phyloP scores from a whole-genome alignment of 306 rosid species.

The Rosa persica region DNA sequence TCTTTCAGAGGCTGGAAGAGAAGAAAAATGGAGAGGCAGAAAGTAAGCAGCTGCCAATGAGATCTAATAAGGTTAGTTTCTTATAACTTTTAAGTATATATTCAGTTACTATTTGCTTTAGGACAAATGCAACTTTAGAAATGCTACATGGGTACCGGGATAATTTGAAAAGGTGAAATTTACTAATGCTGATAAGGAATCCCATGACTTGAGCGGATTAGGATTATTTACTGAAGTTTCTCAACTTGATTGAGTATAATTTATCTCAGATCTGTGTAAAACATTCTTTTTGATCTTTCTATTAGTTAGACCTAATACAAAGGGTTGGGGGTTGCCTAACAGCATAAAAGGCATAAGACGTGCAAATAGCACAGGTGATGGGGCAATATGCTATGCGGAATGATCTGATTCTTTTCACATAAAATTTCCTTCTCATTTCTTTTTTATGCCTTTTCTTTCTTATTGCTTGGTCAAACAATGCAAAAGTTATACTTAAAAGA shows the following conservation, averaged over 20 bases:
- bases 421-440: background rate
- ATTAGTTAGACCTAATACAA: background rate
- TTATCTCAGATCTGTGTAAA: background rate
- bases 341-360: background rate
- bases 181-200: background rate
- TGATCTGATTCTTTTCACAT: background rate
- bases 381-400: background rate
- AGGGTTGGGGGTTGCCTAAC: background rate
- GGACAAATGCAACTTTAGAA: background rate
- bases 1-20: conserved; percentile 62
- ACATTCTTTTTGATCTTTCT: background rate
- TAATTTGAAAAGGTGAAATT: background rate
- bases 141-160: background rate
- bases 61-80: conserved; percentile 50
- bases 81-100: background rate
- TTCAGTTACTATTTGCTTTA: background rate
- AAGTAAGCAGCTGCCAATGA: conserved; percentile 47
- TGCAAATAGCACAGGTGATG: conserved; percentile 3
- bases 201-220: background rate
- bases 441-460: background rate
- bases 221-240: background rate
- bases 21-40: conserved; percentile 49
- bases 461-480: background rate
- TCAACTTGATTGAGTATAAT: background rate
- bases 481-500: background rate